Conservation (phyloP, 2,329 filamentous ascomycete genomes). For the Chrysoporthe cubensis region DNA sequence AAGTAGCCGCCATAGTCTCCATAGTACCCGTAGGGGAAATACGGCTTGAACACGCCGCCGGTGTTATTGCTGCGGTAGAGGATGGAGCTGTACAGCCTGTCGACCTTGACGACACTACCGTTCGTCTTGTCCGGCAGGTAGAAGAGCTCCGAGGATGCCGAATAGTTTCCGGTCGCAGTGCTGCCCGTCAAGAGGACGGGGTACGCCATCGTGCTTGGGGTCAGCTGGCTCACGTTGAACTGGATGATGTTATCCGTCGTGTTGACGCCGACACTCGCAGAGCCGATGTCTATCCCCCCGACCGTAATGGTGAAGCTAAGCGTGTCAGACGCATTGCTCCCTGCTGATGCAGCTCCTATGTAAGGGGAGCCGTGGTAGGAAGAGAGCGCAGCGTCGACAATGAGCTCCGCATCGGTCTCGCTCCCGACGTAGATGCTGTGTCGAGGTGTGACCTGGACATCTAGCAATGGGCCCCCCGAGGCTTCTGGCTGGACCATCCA, state of each 20-base stretch:
- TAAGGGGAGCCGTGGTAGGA: constrained; percentile 45
- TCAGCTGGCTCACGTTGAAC: constrained; percentile 43
- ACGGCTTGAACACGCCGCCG: constrained; percentile 41
- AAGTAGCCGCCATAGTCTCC: constrained; percentile 50
- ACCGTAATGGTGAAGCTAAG: constrained; percentile 44
- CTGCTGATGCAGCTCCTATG: constrained; percentile 33
- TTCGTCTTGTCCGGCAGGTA: constrained; percentile 48
- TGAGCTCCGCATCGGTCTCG: constrained; percentile 46
- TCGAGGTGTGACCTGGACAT: constrained; percentile 50
- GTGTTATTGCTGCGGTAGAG: constrained; percentile 44
- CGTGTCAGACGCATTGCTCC: constrained; percentile 33
- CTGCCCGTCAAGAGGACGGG: constrained; percentile 43
- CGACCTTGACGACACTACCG: constrained; percentile 50
- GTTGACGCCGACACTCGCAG: constrained; percentile 40
- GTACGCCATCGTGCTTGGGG: constrained; percentile 44
- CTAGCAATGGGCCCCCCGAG: constrained; percentile 38
- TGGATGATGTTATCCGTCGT: constrained; percentile 41
- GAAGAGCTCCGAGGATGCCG: constrained; percentile 42
- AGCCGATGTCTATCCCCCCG: constrained; percentile 39
- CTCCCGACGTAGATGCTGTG: constrained; percentile 51
- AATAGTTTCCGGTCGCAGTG: constrained; percentile 40
- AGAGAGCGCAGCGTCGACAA: constrained; percentile 49
- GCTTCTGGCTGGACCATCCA: constrained; percentile 15
- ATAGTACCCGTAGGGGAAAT: constrained; percentile 51
- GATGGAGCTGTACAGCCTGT: constrained; percentile 49